Evolutionary conservation across 768 basidiomycete genomes (phyloP).

Genomic region (Suillus placidus): DNA sequence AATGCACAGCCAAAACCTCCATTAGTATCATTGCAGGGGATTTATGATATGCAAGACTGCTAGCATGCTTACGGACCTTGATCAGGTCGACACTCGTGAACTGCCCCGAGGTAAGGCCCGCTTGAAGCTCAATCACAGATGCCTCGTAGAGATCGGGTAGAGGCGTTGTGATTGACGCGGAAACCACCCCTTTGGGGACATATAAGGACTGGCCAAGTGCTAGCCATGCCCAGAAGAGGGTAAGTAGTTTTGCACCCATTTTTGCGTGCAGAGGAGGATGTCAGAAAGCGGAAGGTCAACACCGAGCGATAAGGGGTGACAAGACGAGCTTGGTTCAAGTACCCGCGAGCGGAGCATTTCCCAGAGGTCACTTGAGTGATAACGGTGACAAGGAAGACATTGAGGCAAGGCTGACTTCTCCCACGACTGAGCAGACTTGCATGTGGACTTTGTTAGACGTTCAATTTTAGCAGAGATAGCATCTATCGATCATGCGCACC

Average conservation of each 20-base stretch:
- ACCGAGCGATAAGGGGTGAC: neutral
- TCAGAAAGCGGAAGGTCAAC: neutral
- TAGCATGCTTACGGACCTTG: conserved; percentile 29
- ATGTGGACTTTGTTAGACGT: neutral
- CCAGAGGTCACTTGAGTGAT: conserved; percentile 7
- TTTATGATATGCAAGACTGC: neutral
- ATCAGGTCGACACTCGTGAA: conserved; percentile 47
- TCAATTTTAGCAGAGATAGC: conserved; percentile 5
- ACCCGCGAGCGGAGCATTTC: neutral
- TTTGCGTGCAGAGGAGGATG: neutral
- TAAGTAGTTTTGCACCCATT: conserved; percentile 9
- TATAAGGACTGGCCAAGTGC: conserved; percentile 4
- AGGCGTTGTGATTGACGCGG: conserved; percentile 17
- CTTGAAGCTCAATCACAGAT: conserved; percentile 40
- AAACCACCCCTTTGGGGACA: neutral
- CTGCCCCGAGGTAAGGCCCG: conserved; percentile 35
- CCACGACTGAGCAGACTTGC: conserved; percentile 2
- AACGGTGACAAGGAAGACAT: conserved; percentile 13
- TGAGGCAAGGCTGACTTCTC: neutral
- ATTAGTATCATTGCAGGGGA: neutral
- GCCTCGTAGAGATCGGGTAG: conserved; percentile 48
- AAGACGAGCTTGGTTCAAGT: neutral
- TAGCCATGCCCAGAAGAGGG: conserved; percentile 8
- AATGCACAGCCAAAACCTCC: neutral
- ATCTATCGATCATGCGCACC: neutral